These are phyloP conservation scores for Cytospora schulzeri DNA, from an alignment of 2,329 filamentous ascomycete genomes.

Conservation along the genomic window DNA sequence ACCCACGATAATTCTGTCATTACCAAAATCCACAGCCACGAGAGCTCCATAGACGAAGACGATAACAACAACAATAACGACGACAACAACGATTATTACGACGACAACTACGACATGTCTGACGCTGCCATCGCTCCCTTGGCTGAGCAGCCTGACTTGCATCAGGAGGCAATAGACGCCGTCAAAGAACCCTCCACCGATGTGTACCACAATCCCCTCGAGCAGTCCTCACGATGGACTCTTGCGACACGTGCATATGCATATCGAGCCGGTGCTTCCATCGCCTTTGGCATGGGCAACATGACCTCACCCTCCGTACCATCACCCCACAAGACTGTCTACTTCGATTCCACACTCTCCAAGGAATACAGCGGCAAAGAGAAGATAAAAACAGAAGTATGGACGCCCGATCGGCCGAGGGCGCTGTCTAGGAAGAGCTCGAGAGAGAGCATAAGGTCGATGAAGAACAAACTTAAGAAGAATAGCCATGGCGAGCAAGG, in stretches of 20 bases:
- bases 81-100: too few relatives aligned
- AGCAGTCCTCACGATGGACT: constrained; percentile 47
- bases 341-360: constrained; percentile 47
- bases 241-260: constrained; percentile 46
- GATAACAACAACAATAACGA: not conserved
- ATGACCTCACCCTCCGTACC: constrained; percentile 45
- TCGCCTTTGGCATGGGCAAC: constrained; percentile 47
- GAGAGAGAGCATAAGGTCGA: constrained; percentile 18
- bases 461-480: constrained; percentile 20
- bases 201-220: constrained; percentile 47
- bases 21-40: not conserved
- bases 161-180: constrained; percentile 20
- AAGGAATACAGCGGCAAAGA: constrained; percentile 37
- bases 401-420: constrained; percentile 37
- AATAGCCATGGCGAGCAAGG: constrained; percentile 14
- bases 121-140: constrained; percentile 19
- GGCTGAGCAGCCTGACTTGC: constrained; percentile 24
- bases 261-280: constrained; percentile 46
- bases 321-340: constrained; percentile 42
- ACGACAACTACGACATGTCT: not conserved
- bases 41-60: not conserved
- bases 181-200: constrained; percentile 22
- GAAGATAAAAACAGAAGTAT: constrained; percentile 52
- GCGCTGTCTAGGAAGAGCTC: constrained; percentile 19
- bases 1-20: not conserved